Conservation (phyloP, 768 basidiomycete species). For the Russula brevipes region DNA sequence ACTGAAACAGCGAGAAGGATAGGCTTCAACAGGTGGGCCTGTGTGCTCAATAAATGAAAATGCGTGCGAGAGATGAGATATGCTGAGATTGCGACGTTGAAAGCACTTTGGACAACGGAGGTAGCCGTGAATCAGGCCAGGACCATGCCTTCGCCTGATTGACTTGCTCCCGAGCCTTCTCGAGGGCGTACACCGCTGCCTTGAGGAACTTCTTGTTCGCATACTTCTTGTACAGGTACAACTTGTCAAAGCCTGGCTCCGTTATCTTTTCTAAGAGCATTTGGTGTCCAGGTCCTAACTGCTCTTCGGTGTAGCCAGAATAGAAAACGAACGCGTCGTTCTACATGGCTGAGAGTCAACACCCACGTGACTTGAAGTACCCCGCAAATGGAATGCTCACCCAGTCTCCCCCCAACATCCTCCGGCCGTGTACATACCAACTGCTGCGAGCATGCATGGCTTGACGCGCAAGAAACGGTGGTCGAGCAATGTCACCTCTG, state of each 20-base stretch:
- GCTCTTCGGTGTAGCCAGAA: conserved; percentile 86
- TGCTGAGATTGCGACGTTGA: conserved; percentile 12
- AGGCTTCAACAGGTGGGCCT: conserved; percentile 17
- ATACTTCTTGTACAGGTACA: conserved; percentile 95
- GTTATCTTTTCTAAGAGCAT: conserved; percentile 79
- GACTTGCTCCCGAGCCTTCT: conserved; percentile 54
- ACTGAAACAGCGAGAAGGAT: conserved; percentile 24
- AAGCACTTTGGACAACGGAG: neutral
- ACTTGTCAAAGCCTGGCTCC: conserved; percentile 71
- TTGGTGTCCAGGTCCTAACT: conserved; percentile 74
- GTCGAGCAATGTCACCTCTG: conserved; percentile 92
- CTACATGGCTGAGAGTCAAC: conserved; percentile 41
- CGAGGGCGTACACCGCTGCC: conserved; percentile 71
- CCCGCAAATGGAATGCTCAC: conserved; percentile 47
- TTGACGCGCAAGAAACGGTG: conserved; percentile 89
- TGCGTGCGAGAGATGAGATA: conserved; percentile 17
- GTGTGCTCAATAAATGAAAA: conserved; percentile 16
- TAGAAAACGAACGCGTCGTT: conserved; percentile 88
- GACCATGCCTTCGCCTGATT: conserved; percentile 25
- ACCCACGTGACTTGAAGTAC: conserved; percentile 25
- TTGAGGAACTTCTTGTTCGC: conserved; percentile 97
- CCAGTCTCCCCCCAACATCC: conserved; percentile 95
- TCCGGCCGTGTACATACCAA: conserved; percentile 96
- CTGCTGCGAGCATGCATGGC: conserved; percentile 89
- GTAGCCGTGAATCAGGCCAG: conserved; percentile 15